These are phyloP conservation scores for Pseudogymnoascus sp. DNA, from an alignment of 2,329 filamentous ascomycete genomes.

Conservation along the genomic window DNA sequence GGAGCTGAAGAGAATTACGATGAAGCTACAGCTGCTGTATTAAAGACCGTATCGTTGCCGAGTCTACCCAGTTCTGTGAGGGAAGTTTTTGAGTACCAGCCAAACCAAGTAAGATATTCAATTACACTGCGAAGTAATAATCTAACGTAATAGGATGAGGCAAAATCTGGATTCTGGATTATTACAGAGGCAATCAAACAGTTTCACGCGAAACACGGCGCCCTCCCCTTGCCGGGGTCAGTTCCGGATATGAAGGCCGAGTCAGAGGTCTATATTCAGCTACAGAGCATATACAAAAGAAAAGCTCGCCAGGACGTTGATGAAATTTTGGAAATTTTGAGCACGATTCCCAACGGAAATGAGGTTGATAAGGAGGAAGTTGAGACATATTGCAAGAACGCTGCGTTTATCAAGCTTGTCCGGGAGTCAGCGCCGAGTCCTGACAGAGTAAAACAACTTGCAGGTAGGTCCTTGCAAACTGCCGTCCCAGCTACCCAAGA, in stretches of 20 bases:
- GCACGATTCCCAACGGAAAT: conserved; percentile 39
- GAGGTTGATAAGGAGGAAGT: conserved; percentile 63
- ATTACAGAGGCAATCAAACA: conserved; percentile 70
- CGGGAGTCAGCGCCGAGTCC: conserved; percentile 31
- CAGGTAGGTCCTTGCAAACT: background rate
- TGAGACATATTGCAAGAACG: conserved; percentile 91
- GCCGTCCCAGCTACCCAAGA: conserved; percentile 9
- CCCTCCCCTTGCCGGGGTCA: conserved; percentile 75
- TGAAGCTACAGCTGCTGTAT: conserved; percentile 76
- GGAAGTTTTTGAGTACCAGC: conserved; percentile 67
- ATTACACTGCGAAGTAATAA: background rate
- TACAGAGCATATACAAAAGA: conserved; percentile 87
- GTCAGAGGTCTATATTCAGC: conserved; percentile 76
- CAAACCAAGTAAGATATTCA: conserved; percentile 37
- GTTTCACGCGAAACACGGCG: conserved; percentile 65
- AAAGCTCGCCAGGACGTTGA: conserved; percentile 73
- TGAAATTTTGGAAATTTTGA: conserved; percentile 62
- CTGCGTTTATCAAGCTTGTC: conserved; percentile 83
- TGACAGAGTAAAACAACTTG: background rate
- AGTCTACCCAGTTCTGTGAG: conserved; percentile 60
- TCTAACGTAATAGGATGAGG: conserved; percentile 34
- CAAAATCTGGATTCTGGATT: conserved; percentile 68
- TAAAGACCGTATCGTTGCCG: conserved; percentile 72
- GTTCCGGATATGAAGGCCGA: conserved; percentile 97
- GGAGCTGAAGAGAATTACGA: conserved; percentile 96